Conservation (phyloP, 108 stramenopile species). For the Bacterosira constricta region DNA sequence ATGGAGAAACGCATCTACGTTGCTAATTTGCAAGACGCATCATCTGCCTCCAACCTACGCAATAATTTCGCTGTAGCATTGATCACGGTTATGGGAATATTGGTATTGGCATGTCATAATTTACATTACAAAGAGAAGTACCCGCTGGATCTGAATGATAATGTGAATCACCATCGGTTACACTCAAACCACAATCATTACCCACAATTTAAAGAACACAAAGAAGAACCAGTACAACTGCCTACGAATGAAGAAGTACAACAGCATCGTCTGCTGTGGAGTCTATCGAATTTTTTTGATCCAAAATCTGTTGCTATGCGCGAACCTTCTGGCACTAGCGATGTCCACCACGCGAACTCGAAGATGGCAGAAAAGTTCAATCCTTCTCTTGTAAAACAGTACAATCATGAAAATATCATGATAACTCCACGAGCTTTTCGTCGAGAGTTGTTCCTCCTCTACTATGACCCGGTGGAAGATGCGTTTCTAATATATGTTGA, state of each 20-base stretch:
- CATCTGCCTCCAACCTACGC: too few relatives aligned
- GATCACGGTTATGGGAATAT: too few relatives aligned
- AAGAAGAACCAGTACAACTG: not conserved
- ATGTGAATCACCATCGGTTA: too few relatives aligned
- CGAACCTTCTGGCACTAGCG: not conserved
- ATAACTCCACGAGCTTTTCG: constrained; percentile 9
- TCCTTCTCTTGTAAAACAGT: not conserved
- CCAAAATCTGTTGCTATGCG: constrained; percentile 7
- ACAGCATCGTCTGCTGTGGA: not conserved
- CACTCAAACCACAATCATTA: not conserved
- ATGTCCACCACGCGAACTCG: not conserved
- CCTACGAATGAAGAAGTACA: too few relatives aligned
- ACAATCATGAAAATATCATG: constrained; percentile 16
- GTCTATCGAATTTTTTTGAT: constrained; percentile 1
- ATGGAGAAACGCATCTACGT: too few relatives aligned
- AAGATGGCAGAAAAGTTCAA: not conserved
- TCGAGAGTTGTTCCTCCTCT: constrained; percentile 27
- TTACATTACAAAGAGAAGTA: too few relatives aligned
- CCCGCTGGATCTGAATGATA: too few relatives aligned
- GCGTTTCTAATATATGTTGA: constrained; percentile 24
- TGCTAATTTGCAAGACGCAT: too few relatives aligned
- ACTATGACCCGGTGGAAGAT: constrained; percentile 8
- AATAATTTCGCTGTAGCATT: too few relatives aligned
- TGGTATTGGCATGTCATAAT: too few relatives aligned
- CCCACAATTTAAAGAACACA: not conserved